Evolutionary conservation across 345 rosid species (phyloP).

Genomic region (Crucihimalaya himalaica): DNA sequence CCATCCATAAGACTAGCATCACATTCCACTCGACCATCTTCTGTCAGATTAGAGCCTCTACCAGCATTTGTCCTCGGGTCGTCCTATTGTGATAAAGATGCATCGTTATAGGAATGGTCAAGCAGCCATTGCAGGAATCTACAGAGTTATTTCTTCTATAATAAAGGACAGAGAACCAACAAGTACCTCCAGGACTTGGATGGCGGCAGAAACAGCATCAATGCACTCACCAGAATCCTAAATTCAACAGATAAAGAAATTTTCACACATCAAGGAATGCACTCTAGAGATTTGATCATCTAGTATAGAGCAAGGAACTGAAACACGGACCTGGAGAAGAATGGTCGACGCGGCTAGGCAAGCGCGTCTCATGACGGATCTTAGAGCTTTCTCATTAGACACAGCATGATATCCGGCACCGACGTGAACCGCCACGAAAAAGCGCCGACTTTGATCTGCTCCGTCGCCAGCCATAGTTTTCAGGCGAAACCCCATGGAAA

Average conservation of each 20-base stretch:
- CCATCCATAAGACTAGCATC: slow-evolving; percentile 98
- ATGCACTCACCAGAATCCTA: slow-evolving; percentile 68
- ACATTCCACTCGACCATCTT: slow-evolving; percentile 89
- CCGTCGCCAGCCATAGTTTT: slow-evolving; percentile 35
- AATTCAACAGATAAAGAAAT: slow-evolving; percentile 12
- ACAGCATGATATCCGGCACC: slow-evolving; percentile 90
- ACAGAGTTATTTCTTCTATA: background rate
- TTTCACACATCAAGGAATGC: background rate
- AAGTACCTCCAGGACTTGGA: slow-evolving; percentile 85
- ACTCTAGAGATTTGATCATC: background rate
- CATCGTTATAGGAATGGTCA: background rate
- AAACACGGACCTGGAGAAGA: slow-evolving; percentile 64
- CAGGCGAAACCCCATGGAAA: background rate
- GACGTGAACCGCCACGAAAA: slow-evolving; percentile 93
- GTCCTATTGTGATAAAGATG: slow-evolving; percentile 47
- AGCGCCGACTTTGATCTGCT: slow-evolving; percentile 53
- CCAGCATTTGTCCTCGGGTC: slow-evolving; percentile 95
- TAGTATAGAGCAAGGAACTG: background rate
- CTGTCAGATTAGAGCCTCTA: slow-evolving; percentile 91
- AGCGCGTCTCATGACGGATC: slow-evolving; percentile 90
- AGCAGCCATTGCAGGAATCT: background rate
- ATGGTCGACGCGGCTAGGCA: slow-evolving; percentile 78
- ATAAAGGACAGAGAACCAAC: background rate
- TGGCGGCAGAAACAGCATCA: slow-evolving; percentile 87
- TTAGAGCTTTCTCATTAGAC: slow-evolving; percentile 71